Conservation (phyloP, 768 basidiomycete genomes). For the Xerocomus spinulosus region DNA sequence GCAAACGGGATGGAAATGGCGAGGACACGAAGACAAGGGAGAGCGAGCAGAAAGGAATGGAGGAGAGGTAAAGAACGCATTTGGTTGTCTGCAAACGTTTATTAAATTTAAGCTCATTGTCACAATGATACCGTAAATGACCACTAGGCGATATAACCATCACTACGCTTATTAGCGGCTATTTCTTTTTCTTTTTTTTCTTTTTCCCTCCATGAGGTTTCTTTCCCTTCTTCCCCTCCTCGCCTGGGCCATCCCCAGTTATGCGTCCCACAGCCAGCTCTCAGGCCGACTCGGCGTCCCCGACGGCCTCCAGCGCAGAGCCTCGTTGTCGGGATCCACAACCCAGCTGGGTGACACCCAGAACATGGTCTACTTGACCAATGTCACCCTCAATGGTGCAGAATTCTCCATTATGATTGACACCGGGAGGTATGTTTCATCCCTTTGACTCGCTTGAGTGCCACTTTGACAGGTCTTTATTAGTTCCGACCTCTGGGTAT, state of each 20-base stretch:
- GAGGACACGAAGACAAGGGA: conserved; percentile 15
- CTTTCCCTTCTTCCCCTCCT: conserved; percentile 11
- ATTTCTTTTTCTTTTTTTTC: not conserved
- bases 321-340: conserved; percentile 25
- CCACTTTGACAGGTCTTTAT: conserved; percentile 5
- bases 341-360: conserved; percentile 25
- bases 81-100: no score
- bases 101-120: no score
- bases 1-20: conserved; percentile 34
- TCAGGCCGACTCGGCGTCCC: conserved; percentile 11
- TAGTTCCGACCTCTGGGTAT: conserved; percentile 66
- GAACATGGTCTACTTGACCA: conserved; percentile 35
- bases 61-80: conserved; percentile 20
- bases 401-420: conserved; percentile 37
- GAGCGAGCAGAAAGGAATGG: conserved; percentile 20
- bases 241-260: not conserved
- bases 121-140: no score
- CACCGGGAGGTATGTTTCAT: conserved; percentile 39
- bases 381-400: conserved; percentile 37
- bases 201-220: conserved; percentile 10
- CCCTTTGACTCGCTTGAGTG: not conserved
- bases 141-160: no score
- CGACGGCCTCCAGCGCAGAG: conserved; percentile 20
- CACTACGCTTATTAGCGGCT: not conserved
- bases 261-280: conserved; percentile 15